Conservation (phyloP, 2,329 filamentous ascomycete genomes). For the Aspergillus brunneoviolaceus region DNA sequence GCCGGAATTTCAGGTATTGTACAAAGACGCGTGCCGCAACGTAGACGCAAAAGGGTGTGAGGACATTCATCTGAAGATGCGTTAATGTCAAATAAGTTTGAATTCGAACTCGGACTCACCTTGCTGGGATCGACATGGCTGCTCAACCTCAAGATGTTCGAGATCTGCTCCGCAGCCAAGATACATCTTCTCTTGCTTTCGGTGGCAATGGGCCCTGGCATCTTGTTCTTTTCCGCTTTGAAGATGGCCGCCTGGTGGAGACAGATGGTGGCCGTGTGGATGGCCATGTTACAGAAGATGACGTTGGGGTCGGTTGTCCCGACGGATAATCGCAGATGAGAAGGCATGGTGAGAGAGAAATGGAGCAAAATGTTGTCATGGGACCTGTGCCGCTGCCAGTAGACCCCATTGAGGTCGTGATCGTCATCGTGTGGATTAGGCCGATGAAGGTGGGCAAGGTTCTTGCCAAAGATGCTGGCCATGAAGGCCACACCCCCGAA, state of each 20-base stretch:
- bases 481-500: constrained; percentile 80
- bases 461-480: constrained; percentile 87
- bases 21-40: constrained; percentile 95
- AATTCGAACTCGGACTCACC: constrained; percentile 54
- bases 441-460: constrained; percentile 86
- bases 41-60: constrained; percentile 92
- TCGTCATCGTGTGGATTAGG: constrained; percentile 79
- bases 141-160: constrained; percentile 91
- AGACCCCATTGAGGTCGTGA: constrained; percentile 84
- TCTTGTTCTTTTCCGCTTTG: constrained; percentile 86
- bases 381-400: constrained; percentile 89
- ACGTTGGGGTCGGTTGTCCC: constrained; percentile 78
- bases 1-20: constrained; percentile 92
- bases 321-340: constrained; percentile 72
- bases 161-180: constrained; percentile 88
- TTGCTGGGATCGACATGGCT: constrained; percentile 81
- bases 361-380: constrained; percentile 90
- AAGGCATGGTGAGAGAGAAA: constrained; percentile 78
- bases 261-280: constrained; percentile 94
- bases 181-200: constrained; percentile 94
- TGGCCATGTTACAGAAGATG: constrained; percentile 93
- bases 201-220: constrained; percentile 73
- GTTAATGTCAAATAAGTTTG: constrained; percentile 20
- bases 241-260: constrained; percentile 98
- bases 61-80: constrained; percentile 76